Conservation (phyloP, 2,329 filamentous ascomycete genomes). For the Neofusicoccum laricinum region DNA sequence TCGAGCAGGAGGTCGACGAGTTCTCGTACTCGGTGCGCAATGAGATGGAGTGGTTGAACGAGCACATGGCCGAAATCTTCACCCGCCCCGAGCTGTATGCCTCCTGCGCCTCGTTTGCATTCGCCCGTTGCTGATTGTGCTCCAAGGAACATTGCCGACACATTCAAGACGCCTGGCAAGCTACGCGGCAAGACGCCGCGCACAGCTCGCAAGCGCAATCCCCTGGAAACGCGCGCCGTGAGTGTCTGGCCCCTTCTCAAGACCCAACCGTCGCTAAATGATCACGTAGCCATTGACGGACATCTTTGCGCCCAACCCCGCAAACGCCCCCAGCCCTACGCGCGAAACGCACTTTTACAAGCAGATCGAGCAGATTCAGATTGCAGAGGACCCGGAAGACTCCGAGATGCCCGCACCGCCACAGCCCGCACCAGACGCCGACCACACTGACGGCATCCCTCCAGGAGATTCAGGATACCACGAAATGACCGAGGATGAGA, state of each 20-base stretch:
- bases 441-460: neutral
- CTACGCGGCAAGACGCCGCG: slow-evolving; percentile 77
- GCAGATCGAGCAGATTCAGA: slow-evolving; percentile 58
- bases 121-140: slow-evolving; percentile 17
- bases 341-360: slow-evolving; percentile 49
- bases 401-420: slow-evolving; percentile 19
- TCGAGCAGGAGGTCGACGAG: slow-evolving; percentile 82
- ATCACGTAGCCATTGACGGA: slow-evolving; percentile 45
- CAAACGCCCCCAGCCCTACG: slow-evolving; percentile 51
- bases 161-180: slow-evolving; percentile 93
- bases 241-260: slow-evolving; percentile 50
- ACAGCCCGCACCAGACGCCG: slow-evolving; percentile 14
- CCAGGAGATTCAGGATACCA: slow-evolving; percentile 66
- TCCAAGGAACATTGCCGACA: slow-evolving; percentile 79
- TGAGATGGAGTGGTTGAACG: slow-evolving; percentile 96
- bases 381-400: slow-evolving; percentile 54
- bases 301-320: slow-evolving; percentile 45
- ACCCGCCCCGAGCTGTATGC: slow-evolving; percentile 79
- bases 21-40: slow-evolving; percentile 89
- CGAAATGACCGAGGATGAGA: slow-evolving; percentile 59
- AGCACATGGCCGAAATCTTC: slow-evolving; percentile 96
- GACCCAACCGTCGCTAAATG: slow-evolving; percentile 44
- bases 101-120: slow-evolving; percentile 12
- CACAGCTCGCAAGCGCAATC: slow-evolving; percentile 62
- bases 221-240: slow-evolving; percentile 62